A percentile compares a stretch with the other conserved stretches of the same genome.
Conservation (phyloP, 2,329 filamentous ascomycete genomes). For the Talaromyces verruculosus region DNA sequence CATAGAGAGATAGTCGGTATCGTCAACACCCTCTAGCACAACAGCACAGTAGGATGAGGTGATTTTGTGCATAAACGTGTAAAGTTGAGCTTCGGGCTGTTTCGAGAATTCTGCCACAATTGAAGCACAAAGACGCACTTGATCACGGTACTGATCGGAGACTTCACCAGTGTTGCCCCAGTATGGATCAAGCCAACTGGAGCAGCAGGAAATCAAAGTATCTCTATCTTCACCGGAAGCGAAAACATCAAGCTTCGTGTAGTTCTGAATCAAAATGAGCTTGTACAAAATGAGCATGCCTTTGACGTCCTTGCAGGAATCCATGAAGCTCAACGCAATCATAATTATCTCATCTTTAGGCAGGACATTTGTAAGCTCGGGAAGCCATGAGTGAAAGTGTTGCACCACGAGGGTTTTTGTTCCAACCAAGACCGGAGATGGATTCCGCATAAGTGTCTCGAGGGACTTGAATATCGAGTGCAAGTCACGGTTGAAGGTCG, state of each 20-base stretch:
- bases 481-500: conserved; percentile 78
- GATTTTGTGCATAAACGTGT: conserved; percentile 86
- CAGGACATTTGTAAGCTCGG: conserved; percentile 76
- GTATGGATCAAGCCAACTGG: conserved; percentile 87
- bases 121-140: conserved; percentile 89
- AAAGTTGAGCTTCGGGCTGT: conserved; percentile 75
- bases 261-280: conserved; percentile 87
- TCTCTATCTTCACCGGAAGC: conserved; percentile 72
- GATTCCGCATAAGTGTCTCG: conserved; percentile 84
- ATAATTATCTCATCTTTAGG: conserved; percentile 82
- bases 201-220: conserved; percentile 74
- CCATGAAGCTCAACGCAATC: conserved; percentile 89
- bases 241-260: conserved; percentile 80
- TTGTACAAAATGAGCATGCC: conserved; percentile 92
- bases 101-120: conserved; percentile 82
- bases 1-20: conserved; percentile 68
- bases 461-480: conserved; percentile 86
- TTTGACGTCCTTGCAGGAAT: conserved; percentile 81
- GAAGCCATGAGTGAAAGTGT: conserved; percentile 96
- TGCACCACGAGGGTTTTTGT: conserved; percentile 95
- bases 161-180: conserved; percentile 77
- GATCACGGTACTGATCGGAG: conserved; percentile 84
- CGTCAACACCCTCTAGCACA: conserved; percentile 61
- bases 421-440: conserved; percentile 80
- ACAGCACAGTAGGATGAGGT: conserved; percentile 85